Evolutionary conservation across 805 yeast genomes (phyloP).

Genomic region (Metschnikowia reukaufii): DNA sequence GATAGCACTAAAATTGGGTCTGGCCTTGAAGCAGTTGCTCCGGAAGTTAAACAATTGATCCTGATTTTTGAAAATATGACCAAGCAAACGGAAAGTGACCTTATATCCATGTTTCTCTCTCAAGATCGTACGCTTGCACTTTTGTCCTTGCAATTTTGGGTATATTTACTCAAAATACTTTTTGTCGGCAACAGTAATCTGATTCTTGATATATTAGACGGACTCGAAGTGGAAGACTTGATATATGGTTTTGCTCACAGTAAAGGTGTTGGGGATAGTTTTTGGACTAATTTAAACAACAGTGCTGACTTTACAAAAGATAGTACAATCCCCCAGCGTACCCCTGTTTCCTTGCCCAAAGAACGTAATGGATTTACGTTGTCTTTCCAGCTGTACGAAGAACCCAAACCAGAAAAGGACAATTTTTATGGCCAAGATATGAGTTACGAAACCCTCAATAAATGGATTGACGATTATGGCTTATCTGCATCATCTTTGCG

Average conservation of each 20-base stretch:
- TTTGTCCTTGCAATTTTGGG: conserved; percentile 3
- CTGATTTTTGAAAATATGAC: conserved; percentile 3
- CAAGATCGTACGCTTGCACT: conserved; percentile 4
- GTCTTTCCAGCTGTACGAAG: not conserved
- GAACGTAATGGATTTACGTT: not conserved
- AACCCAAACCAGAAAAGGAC: not conserved
- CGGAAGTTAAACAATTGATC: conserved; percentile 4
- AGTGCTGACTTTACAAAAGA: not conserved
- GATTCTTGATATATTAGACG: not conserved
- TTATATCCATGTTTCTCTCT: conserved; percentile 4
- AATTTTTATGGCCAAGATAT: conserved; percentile 1
- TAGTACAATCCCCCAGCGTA: not conserved
- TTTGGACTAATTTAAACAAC: too few relatives aligned
- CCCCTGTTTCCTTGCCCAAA: not conserved
- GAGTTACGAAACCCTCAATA: conserved; percentile 10
- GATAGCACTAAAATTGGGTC: not conserved
- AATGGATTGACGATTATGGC: conserved; percentile 13
- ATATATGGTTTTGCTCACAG: not conserved
- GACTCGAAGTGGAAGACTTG: not conserved
- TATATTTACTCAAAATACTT: not conserved
- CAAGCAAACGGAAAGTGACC: conserved; percentile 1
- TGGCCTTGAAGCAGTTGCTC: not conserved
- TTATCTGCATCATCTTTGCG: conserved; percentile 10
- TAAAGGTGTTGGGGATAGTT: too few relatives aligned
- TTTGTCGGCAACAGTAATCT: not conserved